Conservation (phyloP, 345 rosid species). For the Linum tenue region DNA sequence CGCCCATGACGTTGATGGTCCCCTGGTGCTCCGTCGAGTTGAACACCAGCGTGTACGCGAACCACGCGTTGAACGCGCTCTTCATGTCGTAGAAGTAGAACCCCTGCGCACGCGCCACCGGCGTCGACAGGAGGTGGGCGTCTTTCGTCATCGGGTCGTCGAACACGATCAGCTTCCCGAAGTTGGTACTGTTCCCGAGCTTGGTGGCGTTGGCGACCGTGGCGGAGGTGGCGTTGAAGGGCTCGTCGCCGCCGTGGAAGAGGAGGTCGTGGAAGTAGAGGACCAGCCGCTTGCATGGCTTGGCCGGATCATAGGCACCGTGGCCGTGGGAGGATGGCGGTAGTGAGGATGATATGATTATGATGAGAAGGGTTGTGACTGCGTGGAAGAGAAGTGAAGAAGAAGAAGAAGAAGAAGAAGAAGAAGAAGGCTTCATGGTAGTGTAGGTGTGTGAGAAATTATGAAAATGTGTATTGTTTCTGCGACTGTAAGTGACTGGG, state of each 20-base stretch:
- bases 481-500: too few species aligned
- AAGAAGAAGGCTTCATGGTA: too few species aligned
- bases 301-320: neutral
- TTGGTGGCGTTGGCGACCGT: constrained; percentile 24
- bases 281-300: constrained; percentile 43
- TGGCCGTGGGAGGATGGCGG: neutral
- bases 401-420: too few species aligned
- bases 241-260: constrained; percentile 30
- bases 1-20: constrained; percentile 1
- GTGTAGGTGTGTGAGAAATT: too few species aligned
- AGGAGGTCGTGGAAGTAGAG: constrained; percentile 55
- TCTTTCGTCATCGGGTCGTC: constrained; percentile 50
- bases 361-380: too few species aligned
- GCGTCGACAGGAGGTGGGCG: constrained; percentile 31
- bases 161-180: constrained; percentile 44
- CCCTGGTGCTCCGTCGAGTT: constrained; percentile 6
- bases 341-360: too few species aligned
- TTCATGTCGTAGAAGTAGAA: constrained; percentile 57
- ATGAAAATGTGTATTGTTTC: too few species aligned
- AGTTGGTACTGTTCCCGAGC: constrained; percentile 30
- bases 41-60: neutral
- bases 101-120: constrained; percentile 54
- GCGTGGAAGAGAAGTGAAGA: too few species aligned
- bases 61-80: constrained; percentile 23
- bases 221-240: constrained; percentile 45